A percentile compares a stretch with the other conserved stretches of the same genome.
Evolutionary conservation across 768 basidiomycete species (phyloP).

Genomic region (Neoboletus magnificus): DNA sequence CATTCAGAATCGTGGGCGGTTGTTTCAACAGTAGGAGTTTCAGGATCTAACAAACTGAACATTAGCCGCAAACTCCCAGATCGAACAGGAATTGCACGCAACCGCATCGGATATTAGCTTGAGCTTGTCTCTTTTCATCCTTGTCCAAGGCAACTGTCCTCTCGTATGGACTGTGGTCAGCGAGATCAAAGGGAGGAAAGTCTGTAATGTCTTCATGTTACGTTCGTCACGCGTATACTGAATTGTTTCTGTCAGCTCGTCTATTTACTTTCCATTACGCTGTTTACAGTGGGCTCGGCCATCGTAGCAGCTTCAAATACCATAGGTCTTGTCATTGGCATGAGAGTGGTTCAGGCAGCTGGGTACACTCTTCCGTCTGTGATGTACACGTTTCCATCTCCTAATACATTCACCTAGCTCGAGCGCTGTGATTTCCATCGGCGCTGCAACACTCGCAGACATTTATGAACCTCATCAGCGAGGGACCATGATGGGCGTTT

Average conservation of each 20-base stretch:
- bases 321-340: constrained; percentile 60
- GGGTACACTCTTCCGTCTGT: constrained; percentile 41
- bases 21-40: neutral
- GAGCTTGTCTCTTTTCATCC: constrained; percentile 68
- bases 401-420: constrained; percentile 37
- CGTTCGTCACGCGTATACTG: neutral
- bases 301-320: constrained; percentile 56
- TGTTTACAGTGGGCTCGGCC: constrained; percentile 55
- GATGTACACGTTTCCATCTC: neutral
- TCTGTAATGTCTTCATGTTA: constrained; percentile 21
- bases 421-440: constrained; percentile 68
- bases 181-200: constrained; percentile 72
- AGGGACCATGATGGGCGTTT: constrained; percentile 78
- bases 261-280: constrained; percentile 49
- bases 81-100: constrained; percentile 60
- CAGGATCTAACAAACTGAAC: neutral
- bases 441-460: constrained; percentile 70
- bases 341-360: constrained; percentile 62
- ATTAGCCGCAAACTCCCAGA: constrained; percentile 63
- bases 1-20: constrained; percentile 30
- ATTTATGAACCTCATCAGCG: constrained; percentile 73
- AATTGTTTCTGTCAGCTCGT: constrained; percentile 39
- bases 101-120: constrained; percentile 61
- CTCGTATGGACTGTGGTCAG: constrained; percentile 32
- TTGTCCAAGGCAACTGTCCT: constrained; percentile 57